These are phyloP conservation scores for Bidens hawaiensis DNA, from an alignment of 140 eudicot genomes.

Conservation along the genomic window DNA sequence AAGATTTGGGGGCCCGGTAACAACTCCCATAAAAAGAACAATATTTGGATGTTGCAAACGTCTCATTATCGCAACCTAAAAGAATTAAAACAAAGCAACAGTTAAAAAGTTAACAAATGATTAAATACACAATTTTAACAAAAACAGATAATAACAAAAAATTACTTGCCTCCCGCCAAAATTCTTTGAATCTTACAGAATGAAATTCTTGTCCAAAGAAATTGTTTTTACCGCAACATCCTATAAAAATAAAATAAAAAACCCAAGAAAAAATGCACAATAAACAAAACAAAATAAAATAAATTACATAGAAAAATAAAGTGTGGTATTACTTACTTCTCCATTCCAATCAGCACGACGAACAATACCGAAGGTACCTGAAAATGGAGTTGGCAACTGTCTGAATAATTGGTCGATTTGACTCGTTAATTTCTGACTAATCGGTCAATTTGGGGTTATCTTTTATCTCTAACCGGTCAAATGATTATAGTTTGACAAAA, in stretches of 20 bases:
- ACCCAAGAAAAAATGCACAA: neutral
- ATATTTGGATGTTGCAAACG: constrained; percentile 96
- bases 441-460: neutral
- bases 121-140: neutral
- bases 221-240: constrained; percentile 97
- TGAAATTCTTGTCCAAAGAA: constrained; percentile 85
- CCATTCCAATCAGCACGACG: constrained; percentile 98
- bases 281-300: neutral
- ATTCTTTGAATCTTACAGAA: constrained; percentile 66
- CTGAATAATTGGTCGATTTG: neutral
- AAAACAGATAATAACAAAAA: constrained; percentile 9
- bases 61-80: constrained; percentile 93
- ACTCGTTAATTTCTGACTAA: neutral
- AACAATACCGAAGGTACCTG: constrained; percentile 96
- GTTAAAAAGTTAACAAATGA: neutral
- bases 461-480: neutral
- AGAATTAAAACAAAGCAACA: constrained; percentile 8
- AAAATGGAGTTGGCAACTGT: constrained; percentile 8
- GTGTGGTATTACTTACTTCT: constrained; percentile 56
- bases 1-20: constrained; percentile 88
- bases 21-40: constrained; percentile 98
- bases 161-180: constrained; percentile 71
- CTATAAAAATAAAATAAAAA: constrained; percentile 36
- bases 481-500: neutral
- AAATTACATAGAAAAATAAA: neutral